Base-by-base conservation (phyloP, 2,329 filamentous ascomycete species). In the Trichophyton schoenleinii region DNA sequence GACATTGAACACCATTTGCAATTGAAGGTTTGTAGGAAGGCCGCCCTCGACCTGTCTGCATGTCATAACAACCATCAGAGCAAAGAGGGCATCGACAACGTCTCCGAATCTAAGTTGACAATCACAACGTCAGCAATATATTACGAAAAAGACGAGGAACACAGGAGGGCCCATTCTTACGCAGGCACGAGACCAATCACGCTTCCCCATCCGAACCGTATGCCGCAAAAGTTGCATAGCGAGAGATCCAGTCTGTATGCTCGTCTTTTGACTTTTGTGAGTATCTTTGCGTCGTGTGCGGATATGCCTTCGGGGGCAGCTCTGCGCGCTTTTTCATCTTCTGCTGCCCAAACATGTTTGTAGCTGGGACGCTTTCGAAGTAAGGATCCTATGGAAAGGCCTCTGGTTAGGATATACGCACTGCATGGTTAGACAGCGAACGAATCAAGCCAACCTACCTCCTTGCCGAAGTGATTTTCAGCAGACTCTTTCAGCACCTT, bases 201-300 rank as follows among this genome's bases (percentile, higher is more conserved):
- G 67, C 87, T 88, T 59, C 88, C 84, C 90, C 91, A 96, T 60
- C 94, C 94, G 70, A 97, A 91, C 62, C 86, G 83, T 63, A 95
- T 81, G 49, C 91, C 90, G 65, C 87, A 83, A 70, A 89, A 83
- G 69, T 83, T 91, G 78, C 92, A 95, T 4, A 96, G 82, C 61
- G 82, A 83, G 79, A 90, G 87, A 73, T 97, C 94, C 28, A 96
- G 83, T 42, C 84, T 82, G 75, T 96, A 95, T 38, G 94, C 91
- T 62, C 87, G 82, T 68, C 87, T 83, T 74, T 95, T 92, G 67
- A 95, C 89, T 68, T 87, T 87, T 67, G 87, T 95, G 65, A 97
- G 84, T 66, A 96, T 80, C 65, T 87, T 81, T 69, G 81, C 86
- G 74, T 99, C 94, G 68, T 95, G 83, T 31, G 86, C 78, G 18